Base-by-base conservation (phyloP, 306 rosid genomes). In the Trifolium dubium region DNA sequence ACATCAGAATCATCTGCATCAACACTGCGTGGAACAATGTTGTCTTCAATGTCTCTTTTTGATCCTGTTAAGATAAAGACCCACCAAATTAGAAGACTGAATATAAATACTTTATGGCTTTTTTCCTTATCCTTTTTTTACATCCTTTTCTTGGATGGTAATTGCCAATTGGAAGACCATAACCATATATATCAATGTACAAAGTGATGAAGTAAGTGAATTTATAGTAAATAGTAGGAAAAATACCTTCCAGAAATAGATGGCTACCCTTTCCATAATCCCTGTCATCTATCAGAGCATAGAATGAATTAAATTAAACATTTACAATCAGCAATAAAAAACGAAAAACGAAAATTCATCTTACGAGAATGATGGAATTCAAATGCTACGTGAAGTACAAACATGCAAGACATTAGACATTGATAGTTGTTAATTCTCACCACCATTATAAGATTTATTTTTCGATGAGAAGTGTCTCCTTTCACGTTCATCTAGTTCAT, bases 1-100 rank as follows among this genome's bases (percentile, higher is more conserved):
- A 85, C 82, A 23, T 93, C 97, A 74, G 98, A 91, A 84, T 93
- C 98, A 67, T 93, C 98, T 17, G 97, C 98, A 83, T 93, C 98
- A 75, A 89, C 82, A 63, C 83, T 91, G 5, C 96, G 94, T 0
- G 94, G 86, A 80, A 89, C 68, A 60, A 91, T 91, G 67, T 91
- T 92, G 60, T 92, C 98, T 83, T 91, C 98, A 39, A 80, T 32
- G 10, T 91, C 97, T 81, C 94, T 80, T 80, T 75, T 91, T 32
- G 88, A 8, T 46, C 97, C 98, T 91, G 84, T 23, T 53, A 60
- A 68, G 32, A 63, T 76, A 77, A 67, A 53, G 55, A 32, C 4
- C 28, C 49, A 39, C 28, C 73, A 77, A 49, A 61, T 58, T 37
- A 77, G n/a, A 51, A 72, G 11, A 55, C 67, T 6, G 10, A 29